A percentile compares a stretch with the other conserved stretches of the same genome.
Conservation (phyloP, 106 monocot genomes). For the Iris macrosiphon region DNA sequence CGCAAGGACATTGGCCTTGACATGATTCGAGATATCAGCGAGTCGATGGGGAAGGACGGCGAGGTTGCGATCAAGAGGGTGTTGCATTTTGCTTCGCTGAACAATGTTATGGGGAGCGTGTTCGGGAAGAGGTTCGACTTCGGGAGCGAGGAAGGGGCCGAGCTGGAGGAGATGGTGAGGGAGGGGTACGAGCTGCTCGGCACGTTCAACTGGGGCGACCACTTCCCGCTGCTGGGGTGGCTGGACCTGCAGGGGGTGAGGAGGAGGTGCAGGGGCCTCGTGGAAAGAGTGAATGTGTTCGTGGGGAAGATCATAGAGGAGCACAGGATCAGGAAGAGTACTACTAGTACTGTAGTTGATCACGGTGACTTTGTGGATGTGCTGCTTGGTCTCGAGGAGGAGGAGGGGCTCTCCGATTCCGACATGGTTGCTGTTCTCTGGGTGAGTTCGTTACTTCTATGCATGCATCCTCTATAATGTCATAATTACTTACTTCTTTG, state of each 20-base stretch:
- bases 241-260: conserved; percentile 21
- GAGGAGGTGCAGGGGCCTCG: conserved; percentile 13
- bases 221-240: conserved; percentile 27
- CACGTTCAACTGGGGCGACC: conserved; percentile 54
- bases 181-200: conserved; percentile 58
- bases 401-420: conserved; percentile 23
- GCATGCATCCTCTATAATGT: no score
- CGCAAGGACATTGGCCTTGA: conserved; percentile 23
- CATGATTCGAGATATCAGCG: conserved; percentile 25
- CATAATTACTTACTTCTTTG: no score
- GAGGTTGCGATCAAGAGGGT: conserved; percentile 25
- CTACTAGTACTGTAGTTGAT: background rate
- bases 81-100: conserved; percentile 43
- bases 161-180: conserved; percentile 36
- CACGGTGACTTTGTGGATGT: conserved; percentile 20
- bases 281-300: conserved; percentile 10
- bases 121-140: conserved; percentile 41
- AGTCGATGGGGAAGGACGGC: conserved; percentile 21
- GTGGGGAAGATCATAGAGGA: conserved; percentile 15
- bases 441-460: no score
- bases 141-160: conserved; percentile 19
- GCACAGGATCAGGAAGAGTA: conserved; percentile 8
- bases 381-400: conserved; percentile 14
- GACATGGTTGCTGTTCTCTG: conserved; percentile 34
- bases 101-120: conserved; percentile 42